Conservation (phyloP, 2,329 filamentous ascomycete species). For the Fusarium sp. region DNA sequence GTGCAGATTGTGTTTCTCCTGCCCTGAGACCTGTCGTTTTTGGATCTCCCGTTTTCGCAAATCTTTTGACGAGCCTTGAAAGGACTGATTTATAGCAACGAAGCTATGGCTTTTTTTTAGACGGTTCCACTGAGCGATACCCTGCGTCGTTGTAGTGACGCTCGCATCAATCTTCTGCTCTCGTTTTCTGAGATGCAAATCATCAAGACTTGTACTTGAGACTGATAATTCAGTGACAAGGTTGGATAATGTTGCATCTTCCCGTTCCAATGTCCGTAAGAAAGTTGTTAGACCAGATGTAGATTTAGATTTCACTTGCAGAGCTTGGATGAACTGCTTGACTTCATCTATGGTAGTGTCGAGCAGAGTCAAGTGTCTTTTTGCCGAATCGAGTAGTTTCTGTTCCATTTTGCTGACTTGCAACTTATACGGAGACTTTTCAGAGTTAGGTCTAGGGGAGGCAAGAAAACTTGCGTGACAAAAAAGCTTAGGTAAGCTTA, state of each 20-base stretch:
- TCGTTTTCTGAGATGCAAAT: slow-evolving; percentile 1
- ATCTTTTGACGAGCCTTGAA: slow-evolving; percentile 45
- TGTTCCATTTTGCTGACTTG: background rate
- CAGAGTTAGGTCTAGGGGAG: background rate
- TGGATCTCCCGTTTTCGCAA: slow-evolving; percentile 36
- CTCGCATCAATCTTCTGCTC: slow-evolving; percentile 38
- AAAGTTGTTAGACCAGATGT: slow-evolving; percentile 25
- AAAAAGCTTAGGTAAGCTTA: background rate
- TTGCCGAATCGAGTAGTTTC: slow-evolving; percentile 24
- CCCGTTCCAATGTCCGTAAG: slow-evolving; percentile 18
- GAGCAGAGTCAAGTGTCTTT: slow-evolving; percentile 7
- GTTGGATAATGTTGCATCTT: slow-evolving; percentile 6
- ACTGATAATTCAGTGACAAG: slow-evolving; percentile 17
- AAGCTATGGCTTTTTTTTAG: slow-evolving; percentile 46
- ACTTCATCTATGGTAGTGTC: slow-evolving; percentile 5
- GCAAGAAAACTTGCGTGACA: background rate
- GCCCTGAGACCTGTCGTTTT: slow-evolving; percentile 27
- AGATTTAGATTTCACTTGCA: slow-evolving; percentile 21
- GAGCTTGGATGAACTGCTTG: background rate
- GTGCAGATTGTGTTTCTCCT: slow-evolving; percentile 44
- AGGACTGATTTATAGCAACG: slow-evolving; percentile 44
- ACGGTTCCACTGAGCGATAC: slow-evolving; percentile 42
- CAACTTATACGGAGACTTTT: background rate
- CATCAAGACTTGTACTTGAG: slow-evolving; percentile 1
- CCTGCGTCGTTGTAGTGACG: slow-evolving; percentile 34